phyloP scores from a whole-genome alignment of 2,329 filamentous ascomycete genomes.

The Pseudocercospora cruenta region DNA sequence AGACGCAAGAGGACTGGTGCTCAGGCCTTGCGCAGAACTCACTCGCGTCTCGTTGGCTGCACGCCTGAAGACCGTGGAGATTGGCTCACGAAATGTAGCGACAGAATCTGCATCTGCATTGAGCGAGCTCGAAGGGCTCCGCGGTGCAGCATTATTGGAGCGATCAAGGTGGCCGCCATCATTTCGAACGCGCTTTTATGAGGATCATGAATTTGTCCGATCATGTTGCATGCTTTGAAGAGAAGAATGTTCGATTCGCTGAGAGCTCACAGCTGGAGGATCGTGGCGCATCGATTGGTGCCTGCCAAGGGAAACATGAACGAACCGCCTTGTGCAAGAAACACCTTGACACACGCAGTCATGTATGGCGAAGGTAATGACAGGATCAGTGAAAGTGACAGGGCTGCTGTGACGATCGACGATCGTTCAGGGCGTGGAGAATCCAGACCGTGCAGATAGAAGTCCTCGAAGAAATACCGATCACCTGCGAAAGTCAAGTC shows the following conservation, averaged over 20 bases:
- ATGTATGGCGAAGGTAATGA: not conserved
- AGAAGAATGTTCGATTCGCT: not conserved
- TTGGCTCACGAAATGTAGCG: not conserved
- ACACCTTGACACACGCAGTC: not conserved
- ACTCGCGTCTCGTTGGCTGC: not conserved
- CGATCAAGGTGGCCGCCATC: too few relatives aligned
- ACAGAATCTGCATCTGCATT: not conserved
- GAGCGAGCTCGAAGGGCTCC: not conserved
- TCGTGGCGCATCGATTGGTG: not conserved
- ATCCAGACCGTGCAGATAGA: constrained; percentile 3
- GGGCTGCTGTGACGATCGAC: not conserved
- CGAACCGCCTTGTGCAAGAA: not conserved
- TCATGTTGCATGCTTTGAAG: not conserved
- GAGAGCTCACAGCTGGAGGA: not conserved
- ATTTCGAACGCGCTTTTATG: not conserved
- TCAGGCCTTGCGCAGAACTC: not conserved
- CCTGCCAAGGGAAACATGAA: constrained; percentile 4
- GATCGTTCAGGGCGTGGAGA: not conserved
- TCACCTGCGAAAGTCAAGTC: not conserved
- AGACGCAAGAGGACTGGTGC: not conserved
- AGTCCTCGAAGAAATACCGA: constrained; percentile 16
- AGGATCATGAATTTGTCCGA: not conserved
- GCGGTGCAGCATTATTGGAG: too few relatives aligned
- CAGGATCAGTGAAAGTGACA: not conserved
- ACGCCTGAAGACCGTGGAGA: not conserved